These are phyloP conservation scores for Phaeotremella fagi DNA, from an alignment of 768 basidiomycete genomes.

Conservation along the genomic window DNA sequence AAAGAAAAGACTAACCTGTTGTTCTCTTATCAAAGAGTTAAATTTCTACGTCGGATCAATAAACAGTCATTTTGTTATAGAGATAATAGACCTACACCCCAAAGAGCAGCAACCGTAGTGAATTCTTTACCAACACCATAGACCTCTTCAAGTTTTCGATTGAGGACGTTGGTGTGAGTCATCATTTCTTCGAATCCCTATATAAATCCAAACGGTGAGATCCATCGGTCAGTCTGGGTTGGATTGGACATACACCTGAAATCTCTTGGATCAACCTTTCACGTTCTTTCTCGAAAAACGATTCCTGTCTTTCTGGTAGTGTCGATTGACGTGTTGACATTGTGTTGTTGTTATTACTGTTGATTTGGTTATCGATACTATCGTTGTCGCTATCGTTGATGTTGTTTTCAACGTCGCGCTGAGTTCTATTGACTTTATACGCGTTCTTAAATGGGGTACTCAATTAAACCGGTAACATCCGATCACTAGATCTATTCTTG, in stretches of 20 bases:
- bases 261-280: constrained; percentile 44
- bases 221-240: background rate
- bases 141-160: constrained; percentile 88
- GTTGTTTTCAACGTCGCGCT: too few relatives aligned
- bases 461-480: background rate
- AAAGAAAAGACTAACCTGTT: constrained; percentile 28
- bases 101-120: constrained; percentile 76
- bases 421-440: background rate
- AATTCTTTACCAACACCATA: constrained; percentile 89
- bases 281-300: constrained; percentile 43
- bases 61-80: background rate
- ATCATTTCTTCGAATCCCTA: constrained; percentile 86
- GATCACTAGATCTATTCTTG: background rate
- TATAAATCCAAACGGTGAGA: too few relatives aligned
- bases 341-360: too few relatives aligned
- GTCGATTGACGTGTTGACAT: too few relatives aligned
- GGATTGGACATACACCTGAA: constrained; percentile 24
- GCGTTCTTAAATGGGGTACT: background rate
- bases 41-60: constrained; percentile 26
- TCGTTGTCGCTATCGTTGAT: too few relatives aligned
- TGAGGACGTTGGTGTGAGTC: constrained; percentile 75
- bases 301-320: constrained; percentile 7
- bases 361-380: too few relatives aligned
- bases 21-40: constrained; percentile 41
- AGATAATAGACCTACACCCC: constrained; percentile 53